Evolutionary conservation across 2,329 filamentous ascomycete species (phyloP).

Genomic region (Cylindrodendrum hubeiense): DNA sequence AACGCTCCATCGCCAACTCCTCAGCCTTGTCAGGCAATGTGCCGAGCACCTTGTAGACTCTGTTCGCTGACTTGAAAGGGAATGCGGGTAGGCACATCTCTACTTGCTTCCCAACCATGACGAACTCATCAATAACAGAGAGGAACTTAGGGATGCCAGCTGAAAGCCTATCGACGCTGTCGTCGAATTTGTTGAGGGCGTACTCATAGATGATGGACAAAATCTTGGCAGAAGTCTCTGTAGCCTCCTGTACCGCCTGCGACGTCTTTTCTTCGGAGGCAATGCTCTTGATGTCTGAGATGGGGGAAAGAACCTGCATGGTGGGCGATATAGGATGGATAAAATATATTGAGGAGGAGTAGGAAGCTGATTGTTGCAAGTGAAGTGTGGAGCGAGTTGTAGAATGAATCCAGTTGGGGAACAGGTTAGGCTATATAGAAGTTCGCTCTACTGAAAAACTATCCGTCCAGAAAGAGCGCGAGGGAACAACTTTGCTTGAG

Average conservation of each 20-base stretch:
- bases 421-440: not conserved
- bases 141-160: slow-evolving; percentile 39
- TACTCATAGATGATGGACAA: slow-evolving; percentile 44
- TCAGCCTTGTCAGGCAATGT: slow-evolving; percentile 48
- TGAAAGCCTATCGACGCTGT: slow-evolving; percentile 30
- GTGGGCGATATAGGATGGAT: not conserved
- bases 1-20: slow-evolving; percentile 42
- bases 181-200: slow-evolving; percentile 44
- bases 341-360: not conserved
- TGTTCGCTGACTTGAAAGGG: slow-evolving; percentile 51
- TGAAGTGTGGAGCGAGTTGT: not conserved
- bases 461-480: not conserved
- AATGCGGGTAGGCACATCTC: slow-evolving; percentile 47
- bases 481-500: not conserved
- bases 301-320: slow-evolving; percentile 8
- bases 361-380: too few species aligned
- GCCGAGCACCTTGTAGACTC: slow-evolving; percentile 48
- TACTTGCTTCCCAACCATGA: slow-evolving; percentile 31
- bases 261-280: not conserved
- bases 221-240: slow-evolving; percentile 27
- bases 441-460: not conserved
- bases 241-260: not conserved
- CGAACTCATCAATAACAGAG: slow-evolving; percentile 38
- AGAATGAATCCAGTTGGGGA: not conserved
- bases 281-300: not conserved